Conservation (phyloP, 2,329 filamentous ascomycete genomes). For the Atkinsonella texensis region DNA sequence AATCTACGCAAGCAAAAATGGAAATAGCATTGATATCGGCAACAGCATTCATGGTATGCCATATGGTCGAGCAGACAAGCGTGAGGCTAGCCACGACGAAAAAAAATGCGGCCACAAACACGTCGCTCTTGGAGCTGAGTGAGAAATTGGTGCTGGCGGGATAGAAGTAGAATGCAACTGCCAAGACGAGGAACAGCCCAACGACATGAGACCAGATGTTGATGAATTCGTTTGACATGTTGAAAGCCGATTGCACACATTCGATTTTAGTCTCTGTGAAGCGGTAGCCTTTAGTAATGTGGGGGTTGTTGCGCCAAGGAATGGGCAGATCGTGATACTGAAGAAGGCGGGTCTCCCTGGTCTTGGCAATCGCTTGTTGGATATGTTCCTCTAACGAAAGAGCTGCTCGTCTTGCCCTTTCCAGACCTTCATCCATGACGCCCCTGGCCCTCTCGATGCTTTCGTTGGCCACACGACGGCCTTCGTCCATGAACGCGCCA, state of each 20-base stretch:
- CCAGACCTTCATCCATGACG: conserved; percentile 70
- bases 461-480: conserved; percentile 70
- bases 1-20: conserved; percentile 94
- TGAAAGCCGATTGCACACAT: conserved; percentile 73
- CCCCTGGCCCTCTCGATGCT: conserved; percentile 62
- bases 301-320: conserved; percentile 90
- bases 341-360: conserved; percentile 71
- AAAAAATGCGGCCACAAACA: conserved; percentile 86
- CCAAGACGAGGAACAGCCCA: conserved; percentile 75
- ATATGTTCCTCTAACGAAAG: conserved; percentile 76
- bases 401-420: conserved; percentile 70
- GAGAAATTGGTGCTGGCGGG: conserved; percentile 78
- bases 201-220: conserved; percentile 97
- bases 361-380: conserved; percentile 61
- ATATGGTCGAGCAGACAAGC: conserved; percentile 85
- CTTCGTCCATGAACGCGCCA: conserved; percentile 61
- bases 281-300: conserved; percentile 84
- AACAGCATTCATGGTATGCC: conserved; percentile 98
- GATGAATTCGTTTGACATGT: conserved; percentile 81
- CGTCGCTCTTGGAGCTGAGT: conserved; percentile 73
- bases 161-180: conserved; percentile 93
- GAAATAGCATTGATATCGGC: conserved; percentile 83
- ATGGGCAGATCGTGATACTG: conserved; percentile 80
- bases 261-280: conserved; percentile 87
- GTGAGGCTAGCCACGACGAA: conserved; percentile 95